Evolutionary conservation across 2,329 filamentous ascomycete species (phyloP).

Genomic region (Cladosporium sp.): DNA sequence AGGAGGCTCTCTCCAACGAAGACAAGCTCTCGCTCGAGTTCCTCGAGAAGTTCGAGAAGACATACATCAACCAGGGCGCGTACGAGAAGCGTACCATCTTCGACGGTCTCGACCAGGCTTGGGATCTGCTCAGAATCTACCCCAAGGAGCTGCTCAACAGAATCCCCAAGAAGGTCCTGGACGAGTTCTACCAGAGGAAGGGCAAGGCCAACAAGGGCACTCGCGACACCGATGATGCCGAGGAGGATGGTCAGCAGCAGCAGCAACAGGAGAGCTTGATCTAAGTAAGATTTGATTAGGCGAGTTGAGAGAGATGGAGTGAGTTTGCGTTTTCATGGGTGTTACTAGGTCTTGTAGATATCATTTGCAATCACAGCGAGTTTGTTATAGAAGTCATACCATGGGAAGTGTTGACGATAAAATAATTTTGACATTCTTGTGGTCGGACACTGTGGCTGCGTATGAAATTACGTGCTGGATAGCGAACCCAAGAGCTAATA

Average conservation of each 20-base stretch:
- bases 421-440: neutral
- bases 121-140: conserved; percentile 95
- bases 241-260: conserved; percentile 26
- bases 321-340: conserved; percentile 18
- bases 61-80: conserved; percentile 86
- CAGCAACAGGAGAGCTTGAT: conserved; percentile 20
- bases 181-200: conserved; percentile 52
- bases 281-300: neutral
- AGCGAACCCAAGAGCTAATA: too few species aligned
- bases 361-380: conserved; percentile 20
- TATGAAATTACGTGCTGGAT: too few species aligned
- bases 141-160: conserved; percentile 98
- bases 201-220: conserved; percentile 42
- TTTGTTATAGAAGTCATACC: conserved; percentile 10
- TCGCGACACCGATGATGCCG: conserved; percentile 49
- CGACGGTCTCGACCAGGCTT: conserved; percentile 93
- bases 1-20: conserved; percentile 91
- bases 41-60: conserved; percentile 95
- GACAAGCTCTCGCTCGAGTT: conserved; percentile 98
- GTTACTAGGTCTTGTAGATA: conserved; percentile 19
- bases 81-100: conserved; percentile 91
- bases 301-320: neutral
- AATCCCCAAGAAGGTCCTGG: conserved; percentile 55
- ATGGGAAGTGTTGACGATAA: neutral
- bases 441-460: too few species aligned